Evolutionary conservation across 2,329 filamentous ascomycete species (phyloP), one percentile per base, ranked within the genome.

Genomic region (Penicillium sp.): DNA sequence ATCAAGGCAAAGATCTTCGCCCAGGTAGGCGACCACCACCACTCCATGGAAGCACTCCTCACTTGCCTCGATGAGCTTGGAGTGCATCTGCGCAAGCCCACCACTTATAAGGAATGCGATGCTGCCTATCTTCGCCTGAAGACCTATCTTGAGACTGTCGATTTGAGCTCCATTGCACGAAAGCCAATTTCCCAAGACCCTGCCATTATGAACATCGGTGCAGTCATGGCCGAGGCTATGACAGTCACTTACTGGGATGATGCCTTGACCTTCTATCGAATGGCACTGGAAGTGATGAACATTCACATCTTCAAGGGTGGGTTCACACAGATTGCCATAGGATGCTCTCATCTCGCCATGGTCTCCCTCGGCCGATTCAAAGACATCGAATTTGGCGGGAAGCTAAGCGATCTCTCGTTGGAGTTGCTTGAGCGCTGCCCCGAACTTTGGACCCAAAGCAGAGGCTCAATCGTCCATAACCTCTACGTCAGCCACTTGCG

Each of bases 1-100:
- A 78, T 97, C 34, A 87, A 91, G 68, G 92, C 90, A 5, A 85
- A 91, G 47, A 88, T 96, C 43, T 85, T 87, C 64, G 85, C 89
- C 1, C 86, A 92, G 66, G 82, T 83, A 51, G 91, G 92, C 1
- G 85, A 96, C 60, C 85, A 86, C 27, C 75, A 80, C 21, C 82
- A 82, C 4, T 90, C 92, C 0, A 85, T 96, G 62, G 75, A 81
- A 31, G 84, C 85, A 1, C 77, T 97, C 22, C 87, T 87, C 65
- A 82, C 86, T 43, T 92, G 90, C 58, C 76, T 97, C 14, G 77
- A 75, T 27, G 87, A 87, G 11, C 80, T 96, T 11, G 89, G 85
- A 3, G 81, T 92, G 14, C 73, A 82, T 1, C 77, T 94, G 11
- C 83, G 87, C 32, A 79, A 86, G 1, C 77, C 85, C 2, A 87